Evolutionary conservation across 352 stramenopile genomes (phyloP).

Genomic region (Pythium biforme): DNA sequence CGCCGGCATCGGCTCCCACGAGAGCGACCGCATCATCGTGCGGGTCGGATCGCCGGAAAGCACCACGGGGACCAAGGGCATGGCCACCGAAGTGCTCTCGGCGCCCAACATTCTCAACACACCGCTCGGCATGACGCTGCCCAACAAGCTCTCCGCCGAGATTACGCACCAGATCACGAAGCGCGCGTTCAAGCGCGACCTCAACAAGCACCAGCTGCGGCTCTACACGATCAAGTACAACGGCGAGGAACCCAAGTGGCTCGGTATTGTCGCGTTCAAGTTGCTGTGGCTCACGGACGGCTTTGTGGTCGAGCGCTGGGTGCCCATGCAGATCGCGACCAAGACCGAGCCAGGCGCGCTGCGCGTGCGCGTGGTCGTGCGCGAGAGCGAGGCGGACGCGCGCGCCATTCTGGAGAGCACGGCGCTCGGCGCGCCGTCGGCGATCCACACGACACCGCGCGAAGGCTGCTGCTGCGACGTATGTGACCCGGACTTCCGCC

Average conservation of each 20-base stretch:
- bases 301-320: conserved; percentile 23
- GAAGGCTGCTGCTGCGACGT: conserved; percentile 27
- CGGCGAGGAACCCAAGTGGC: conserved; percentile 12
- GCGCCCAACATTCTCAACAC: neutral
- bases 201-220: conserved; percentile 24
- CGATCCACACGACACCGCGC: conserved; percentile 1
- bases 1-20: conserved; percentile 11
- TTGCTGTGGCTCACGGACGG: conserved; percentile 14
- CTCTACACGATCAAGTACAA: conserved; percentile 20
- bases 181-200: conserved; percentile 9
- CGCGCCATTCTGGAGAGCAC: conserved; percentile 1
- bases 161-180: conserved; percentile 20
- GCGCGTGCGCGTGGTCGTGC: conserved; percentile 18
- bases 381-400: conserved; percentile 15
- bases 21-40: conserved; percentile 17
- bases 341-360: conserved; percentile 21
- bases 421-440: neutral
- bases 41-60: conserved; percentile 14
- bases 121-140: neutral
- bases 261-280: conserved; percentile 15
- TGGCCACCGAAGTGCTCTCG: conserved; percentile 3
- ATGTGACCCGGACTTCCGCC: conserved; percentile 21
- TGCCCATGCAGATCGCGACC: conserved; percentile 22
- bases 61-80: neutral
- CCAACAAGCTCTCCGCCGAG: conserved; percentile 14